A percentile compares a stretch with the other conserved stretches of the same genome.
phyloP scores from a whole-genome alignment of 2,329 filamentous ascomycete species.

The Colletotrichum caudatum region DNA sequence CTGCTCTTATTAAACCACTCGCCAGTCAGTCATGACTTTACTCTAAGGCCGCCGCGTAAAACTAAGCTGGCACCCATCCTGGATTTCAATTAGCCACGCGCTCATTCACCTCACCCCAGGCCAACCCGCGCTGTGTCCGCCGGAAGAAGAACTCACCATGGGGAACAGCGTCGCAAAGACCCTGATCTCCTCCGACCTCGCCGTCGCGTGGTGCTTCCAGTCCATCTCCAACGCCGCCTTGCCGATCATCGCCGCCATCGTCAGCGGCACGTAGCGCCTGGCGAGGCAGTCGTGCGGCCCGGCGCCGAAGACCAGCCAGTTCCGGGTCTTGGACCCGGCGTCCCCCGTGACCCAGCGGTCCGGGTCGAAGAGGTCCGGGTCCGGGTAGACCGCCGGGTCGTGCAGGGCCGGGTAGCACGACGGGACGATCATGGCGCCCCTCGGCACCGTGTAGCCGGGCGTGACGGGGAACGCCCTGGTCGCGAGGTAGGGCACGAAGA shows the following conservation, averaged over 20 bases:
- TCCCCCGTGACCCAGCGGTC: constrained; percentile 66
- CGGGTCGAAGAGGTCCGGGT: constrained; percentile 61
- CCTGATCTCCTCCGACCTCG: constrained; percentile 61
- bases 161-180: constrained; percentile 64
- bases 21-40: neutral
- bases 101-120: neutral
- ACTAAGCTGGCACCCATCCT: constrained; percentile 54
- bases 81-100: constrained; percentile 21
- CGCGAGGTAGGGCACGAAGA: constrained; percentile 65
- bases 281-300: constrained; percentile 65
- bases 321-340: constrained; percentile 62
- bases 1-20: too few species aligned
- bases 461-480: constrained; percentile 62
- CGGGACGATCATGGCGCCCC: constrained; percentile 62
- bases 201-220: constrained; percentile 63
- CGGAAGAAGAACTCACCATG: constrained; percentile 53
- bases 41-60: constrained; percentile 48
- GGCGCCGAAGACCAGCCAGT: constrained; percentile 66
- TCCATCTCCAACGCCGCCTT: constrained; percentile 63
- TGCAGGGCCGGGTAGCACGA: constrained; percentile 65
- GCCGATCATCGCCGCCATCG: constrained; percentile 65
- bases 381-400: constrained; percentile 60
- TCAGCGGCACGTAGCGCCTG: constrained; percentile 61
- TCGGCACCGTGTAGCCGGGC: constrained; percentile 60
- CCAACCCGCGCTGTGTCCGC: neutral